Evolutionary conservation across 1,284 basidiomycete species (phyloP), one percentile per base, ranked within the genome.

Genomic region (Ganoderma sp.): DNA sequence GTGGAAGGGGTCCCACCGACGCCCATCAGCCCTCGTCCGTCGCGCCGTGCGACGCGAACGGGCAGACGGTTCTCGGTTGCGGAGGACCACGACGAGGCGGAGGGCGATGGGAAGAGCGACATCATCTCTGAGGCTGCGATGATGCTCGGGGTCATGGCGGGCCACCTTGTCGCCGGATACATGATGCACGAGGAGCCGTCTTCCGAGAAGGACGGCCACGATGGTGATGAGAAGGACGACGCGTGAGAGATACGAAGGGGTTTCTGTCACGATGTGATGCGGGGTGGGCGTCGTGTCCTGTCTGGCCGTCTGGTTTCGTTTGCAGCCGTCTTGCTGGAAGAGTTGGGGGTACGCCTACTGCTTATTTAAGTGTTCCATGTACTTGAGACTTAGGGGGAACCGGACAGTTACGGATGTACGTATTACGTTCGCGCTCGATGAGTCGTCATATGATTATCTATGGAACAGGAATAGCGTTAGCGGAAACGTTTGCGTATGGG

Each of bases 41-140:
- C 32, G 22, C 64, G 64, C 50, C 64, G 64, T 15, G n/a, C 45
- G 17, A 65, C 57, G 32, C 64, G 64, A 12, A 25, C 56, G 43
- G 57, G 57, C 32, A 39, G 57, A 22, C 64, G 14, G 19, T 59
- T 60, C 64, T 65, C 57, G 12, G 8, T 19, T 48, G 34, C n/a
- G n/a, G 62, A 41, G 22, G 48, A 63, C 14, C 32, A 39, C n/a
- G 48, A 25, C 14, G 14, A 10, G 10, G 12, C 4, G 43, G 48
- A 22, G 2, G n/a, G 6, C 19, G 9, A 50, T 9, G 19, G 15
- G 62, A 39, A 17, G n/a, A 22, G 58, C 41, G 39, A 60, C 41
- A 22, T 60, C 22, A 41, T 60, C 22, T 15, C 22, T 15, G 39
- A 60, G 39, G 58, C 37, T 1, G 58, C 41, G 22, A 60, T 22